Evolutionary conservation across 2,329 filamentous ascomycete species (phyloP).

Genomic region (Alternaria gaisen): DNA sequence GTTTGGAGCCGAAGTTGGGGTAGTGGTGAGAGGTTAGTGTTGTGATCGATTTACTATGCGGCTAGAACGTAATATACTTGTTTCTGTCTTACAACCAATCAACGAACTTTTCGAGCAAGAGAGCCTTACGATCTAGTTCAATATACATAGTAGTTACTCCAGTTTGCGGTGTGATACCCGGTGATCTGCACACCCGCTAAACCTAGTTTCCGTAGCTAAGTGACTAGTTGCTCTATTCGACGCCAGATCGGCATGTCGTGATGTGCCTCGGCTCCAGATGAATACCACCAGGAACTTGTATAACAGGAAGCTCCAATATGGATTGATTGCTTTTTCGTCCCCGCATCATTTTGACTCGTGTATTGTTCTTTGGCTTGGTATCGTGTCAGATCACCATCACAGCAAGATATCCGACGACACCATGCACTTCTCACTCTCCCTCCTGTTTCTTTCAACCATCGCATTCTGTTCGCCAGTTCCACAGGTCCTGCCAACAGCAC

Average conservation of each 20-base stretch:
- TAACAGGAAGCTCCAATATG: background rate
- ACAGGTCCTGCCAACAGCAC: conserved; percentile 1
- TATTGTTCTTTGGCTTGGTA: background rate
- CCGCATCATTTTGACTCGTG: background rate
- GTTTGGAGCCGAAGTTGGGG: background rate
- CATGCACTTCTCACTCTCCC: background rate
- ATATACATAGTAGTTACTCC: background rate
- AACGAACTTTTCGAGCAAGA: background rate
- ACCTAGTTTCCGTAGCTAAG: background rate
- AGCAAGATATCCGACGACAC: background rate
- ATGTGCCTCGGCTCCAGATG: conserved; percentile 5
- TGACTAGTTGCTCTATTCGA: background rate
- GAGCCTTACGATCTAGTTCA: background rate
- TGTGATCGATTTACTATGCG: background rate
- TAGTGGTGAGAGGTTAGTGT: background rate
- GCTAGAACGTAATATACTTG: background rate
- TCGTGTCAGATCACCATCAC: background rate
- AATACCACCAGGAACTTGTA: background rate
- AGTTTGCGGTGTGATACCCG: background rate
- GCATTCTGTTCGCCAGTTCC: conserved; percentile 1
- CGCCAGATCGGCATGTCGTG: background rate
- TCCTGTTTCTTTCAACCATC: conserved; percentile 7
- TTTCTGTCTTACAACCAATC: background rate
- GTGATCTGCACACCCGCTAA: background rate
- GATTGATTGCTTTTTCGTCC: background rate